Conservation (phyloP, 2,329 filamentous ascomycete species). For the Fusarium sp. region DNA sequence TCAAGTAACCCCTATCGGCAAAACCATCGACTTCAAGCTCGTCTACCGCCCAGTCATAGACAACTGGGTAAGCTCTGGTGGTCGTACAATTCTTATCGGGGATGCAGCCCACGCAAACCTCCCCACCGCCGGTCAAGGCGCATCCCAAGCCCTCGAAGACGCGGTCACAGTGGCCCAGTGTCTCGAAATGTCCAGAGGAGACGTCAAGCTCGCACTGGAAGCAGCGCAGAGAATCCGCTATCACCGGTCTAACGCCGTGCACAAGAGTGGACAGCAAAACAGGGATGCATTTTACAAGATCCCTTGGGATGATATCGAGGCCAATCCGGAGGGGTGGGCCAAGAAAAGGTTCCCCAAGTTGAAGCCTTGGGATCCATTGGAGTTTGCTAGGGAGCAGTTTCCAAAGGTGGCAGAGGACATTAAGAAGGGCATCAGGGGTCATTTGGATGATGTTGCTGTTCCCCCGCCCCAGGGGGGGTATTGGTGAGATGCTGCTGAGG, state of each 20-base stretch:
- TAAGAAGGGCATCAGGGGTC: constrained; percentile 17
- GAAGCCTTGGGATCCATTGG: constrained; percentile 24
- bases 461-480: constrained; percentile 13
- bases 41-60: constrained; percentile 24
- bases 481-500: constrained; percentile 1
- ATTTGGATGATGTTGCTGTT: constrained; percentile 16
- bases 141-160: constrained; percentile 24
- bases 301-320: constrained; percentile 26
- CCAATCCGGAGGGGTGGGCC: constrained; percentile 11
- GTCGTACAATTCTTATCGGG: constrained; percentile 23
- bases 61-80: constrained; percentile 20
- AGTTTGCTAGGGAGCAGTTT: constrained; percentile 17
- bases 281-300: constrained; percentile 24
- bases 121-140: constrained; percentile 23
- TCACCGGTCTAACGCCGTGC: constrained; percentile 22
- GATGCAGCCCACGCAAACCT: constrained; percentile 24
- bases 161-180: constrained; percentile 18
- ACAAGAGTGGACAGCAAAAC: constrained; percentile 23
- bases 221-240: constrained; percentile 22
- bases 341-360: constrained; percentile 24
- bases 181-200: constrained; percentile 1
- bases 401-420: constrained; percentile 19
- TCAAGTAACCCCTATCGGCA: constrained; percentile 14
- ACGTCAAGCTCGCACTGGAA: constrained; percentile 22
- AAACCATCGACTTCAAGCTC: constrained; percentile 26